Base-by-base conservation (phyloP, 169 alveolate genomes). In the Theileria sp. region DNA sequence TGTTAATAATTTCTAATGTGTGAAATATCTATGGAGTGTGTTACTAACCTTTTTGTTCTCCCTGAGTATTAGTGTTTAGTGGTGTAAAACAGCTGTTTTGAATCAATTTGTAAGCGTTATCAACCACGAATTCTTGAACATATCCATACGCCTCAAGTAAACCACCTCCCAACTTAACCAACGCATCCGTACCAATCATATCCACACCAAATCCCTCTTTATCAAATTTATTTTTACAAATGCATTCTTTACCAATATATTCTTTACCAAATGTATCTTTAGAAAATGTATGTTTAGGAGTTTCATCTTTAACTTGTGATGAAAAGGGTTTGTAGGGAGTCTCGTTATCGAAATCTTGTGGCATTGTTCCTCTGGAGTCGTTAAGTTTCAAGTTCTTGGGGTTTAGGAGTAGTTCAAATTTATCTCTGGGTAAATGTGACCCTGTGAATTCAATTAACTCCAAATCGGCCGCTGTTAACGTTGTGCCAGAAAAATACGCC, bases 391-490 rank as follows among this genome's bases (percentile, higher is more conserved):
- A 6, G 13, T 17, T 21, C 49, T 28, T 60, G 26, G 68, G 79
- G 64, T 74, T 74, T 28, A 74, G 30, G n/a, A 74, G n/a, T 3
- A 74, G 44, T 10, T 74, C 80, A 25, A 74, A 54, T 25, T 74
- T 74, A 74, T 74, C 64, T 51, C 61, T 51, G 44, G 34, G 79
- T 21, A 74, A 19, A 19, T 25, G 3, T 13, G 54, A 19, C 7
- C 32, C 21, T 30, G 54, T 74, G 26, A 74, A 44, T 17, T 74
- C 80, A n/a, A 28, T 26, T 10, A 44, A 17, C 21, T 19, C 28
- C 80, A 74, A 36, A 34, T 74, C 34, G 4, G 68, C 32, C 79
- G 28, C 30, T 44, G 72, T 64, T n/a, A 36, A 25, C 19, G 70
- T 74, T 51, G 32, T 51, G 12, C 79, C 34, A 6, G 25, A 25